Evolutionary conservation across 257 asterid species (phyloP).

Genomic region (Henckelia pumila): DNA sequence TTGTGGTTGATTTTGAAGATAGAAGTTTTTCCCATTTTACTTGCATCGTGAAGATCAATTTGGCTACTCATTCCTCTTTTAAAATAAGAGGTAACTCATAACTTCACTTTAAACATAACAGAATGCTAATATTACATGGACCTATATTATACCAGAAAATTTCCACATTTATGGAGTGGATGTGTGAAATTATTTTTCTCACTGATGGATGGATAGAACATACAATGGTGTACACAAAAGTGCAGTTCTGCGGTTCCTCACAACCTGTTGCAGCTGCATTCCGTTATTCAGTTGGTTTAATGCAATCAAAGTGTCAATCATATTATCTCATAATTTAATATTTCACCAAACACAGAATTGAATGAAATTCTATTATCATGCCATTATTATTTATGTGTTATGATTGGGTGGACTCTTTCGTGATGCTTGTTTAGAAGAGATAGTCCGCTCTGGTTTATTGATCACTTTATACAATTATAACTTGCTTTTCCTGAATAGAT

Average conservation of each 20-base stretch:
- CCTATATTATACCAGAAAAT: no score
- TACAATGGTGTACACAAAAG: background rate
- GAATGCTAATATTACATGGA: no score
- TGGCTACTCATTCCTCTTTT: background rate
- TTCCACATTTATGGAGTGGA: background rate
- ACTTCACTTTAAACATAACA: no score
- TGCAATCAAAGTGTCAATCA: background rate
- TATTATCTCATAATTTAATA: background rate
- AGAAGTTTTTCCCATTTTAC: no score
- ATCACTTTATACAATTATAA: background rate
- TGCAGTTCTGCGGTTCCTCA: slow-evolving; percentile 11
- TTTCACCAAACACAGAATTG: slow-evolving; percentile 4
- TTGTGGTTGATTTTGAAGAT: no score
- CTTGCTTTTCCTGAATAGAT: background rate
- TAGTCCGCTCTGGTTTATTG: background rate
- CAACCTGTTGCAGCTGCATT: background rate
- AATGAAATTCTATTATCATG: slow-evolving; percentile 1
- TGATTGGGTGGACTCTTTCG: background rate
- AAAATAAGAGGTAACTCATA: background rate
- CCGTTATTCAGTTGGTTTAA: slow-evolving; percentile 6
- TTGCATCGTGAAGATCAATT: background rate
- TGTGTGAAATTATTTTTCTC: background rate
- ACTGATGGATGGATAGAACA: background rate
- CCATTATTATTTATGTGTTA: no score
- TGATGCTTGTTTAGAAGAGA: slow-evolving; percentile 5